phyloP scores from a whole-genome alignment of 169 alveolate genomes.

The Eimeria falciformis region DNA sequence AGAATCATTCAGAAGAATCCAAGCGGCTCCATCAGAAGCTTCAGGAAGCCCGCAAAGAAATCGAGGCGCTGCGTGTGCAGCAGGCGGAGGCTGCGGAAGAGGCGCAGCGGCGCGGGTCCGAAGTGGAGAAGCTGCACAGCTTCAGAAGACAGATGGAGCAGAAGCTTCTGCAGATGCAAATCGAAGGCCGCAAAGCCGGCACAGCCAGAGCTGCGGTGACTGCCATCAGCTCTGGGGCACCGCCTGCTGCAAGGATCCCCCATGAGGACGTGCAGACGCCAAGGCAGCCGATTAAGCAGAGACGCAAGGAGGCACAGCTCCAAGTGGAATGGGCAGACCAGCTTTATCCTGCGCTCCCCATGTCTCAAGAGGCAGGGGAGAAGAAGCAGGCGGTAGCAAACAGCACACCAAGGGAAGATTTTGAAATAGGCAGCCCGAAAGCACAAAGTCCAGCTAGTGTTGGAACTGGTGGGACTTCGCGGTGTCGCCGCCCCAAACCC shows the following conservation, averaged over 20 bases:
- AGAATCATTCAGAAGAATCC: neutral
- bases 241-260: neutral
- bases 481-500: neutral
- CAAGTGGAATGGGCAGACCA: neutral
- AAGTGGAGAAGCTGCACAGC: neutral
- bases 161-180: conserved; percentile 43
- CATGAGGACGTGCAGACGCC: neutral
- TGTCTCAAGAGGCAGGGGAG: too few species aligned
- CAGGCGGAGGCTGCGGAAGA: neutral
- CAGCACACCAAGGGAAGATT: neutral
- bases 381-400: too few species aligned
- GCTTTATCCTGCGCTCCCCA: too few species aligned
- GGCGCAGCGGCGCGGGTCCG: conserved; percentile 58
- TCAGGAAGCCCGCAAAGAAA: neutral
- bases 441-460: neutral
- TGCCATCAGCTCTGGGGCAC: neutral
- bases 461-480: neutral
- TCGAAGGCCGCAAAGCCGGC: neutral
- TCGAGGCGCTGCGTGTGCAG: neutral
- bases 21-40: neutral
- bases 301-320: neutral
- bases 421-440: too few species aligned
- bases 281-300: neutral
- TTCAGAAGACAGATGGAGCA: neutral
- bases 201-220: neutral